Evolutionary conservation across 140 eudicot genomes (phyloP), one percentile per base, ranked within the genome.

Genomic region (Eryngium alpinum): DNA sequence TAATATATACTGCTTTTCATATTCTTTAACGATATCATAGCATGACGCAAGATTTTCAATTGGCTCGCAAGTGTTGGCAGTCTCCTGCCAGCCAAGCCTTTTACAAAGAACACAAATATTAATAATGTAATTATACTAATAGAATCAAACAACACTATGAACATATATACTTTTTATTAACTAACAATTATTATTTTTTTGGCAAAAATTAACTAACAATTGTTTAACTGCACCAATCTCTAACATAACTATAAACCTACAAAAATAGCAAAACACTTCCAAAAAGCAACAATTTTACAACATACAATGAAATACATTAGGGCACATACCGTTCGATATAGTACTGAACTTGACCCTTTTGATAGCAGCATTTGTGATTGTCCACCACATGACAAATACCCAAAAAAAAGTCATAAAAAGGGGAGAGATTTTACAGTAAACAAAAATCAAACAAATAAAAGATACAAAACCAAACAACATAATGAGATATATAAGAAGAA

Each of bases 11-110:
- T 98, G 91, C 79, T 91, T 91, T 85, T 95, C 99, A 72, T 86
- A 92, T 49, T 92, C 92, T n/a, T n/a, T n/a, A 34, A 92, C 94
- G 44, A 95, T 72, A 83, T 92, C 96, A 12, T 90, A 82, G 79
- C 93, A 89, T 11, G 91, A 46, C 52, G n/a, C 25, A 83, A 95
- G 89, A 86, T 91, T 91, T 81, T 87, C 97, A 27, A 85, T 80
- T 9, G 99, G 97, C 75, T 95, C 99, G 98, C 99, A 95, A 10
- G 98, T 90, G 79, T 95, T 95, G 1, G 89, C 87, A 1, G 91
- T 85, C 83, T 95, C 99, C 22, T 98, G 94, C 98, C 98, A 95
- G 75, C 91, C 98, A 13, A 90, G 94, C 99, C 99, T 80, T 49
- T 10, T 25, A 77, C 21, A 76, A 52, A 77, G 19, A 77, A 52